Conservation (phyloP, 345 rosid species). For the Bruguiera gymnorhiza region DNA sequence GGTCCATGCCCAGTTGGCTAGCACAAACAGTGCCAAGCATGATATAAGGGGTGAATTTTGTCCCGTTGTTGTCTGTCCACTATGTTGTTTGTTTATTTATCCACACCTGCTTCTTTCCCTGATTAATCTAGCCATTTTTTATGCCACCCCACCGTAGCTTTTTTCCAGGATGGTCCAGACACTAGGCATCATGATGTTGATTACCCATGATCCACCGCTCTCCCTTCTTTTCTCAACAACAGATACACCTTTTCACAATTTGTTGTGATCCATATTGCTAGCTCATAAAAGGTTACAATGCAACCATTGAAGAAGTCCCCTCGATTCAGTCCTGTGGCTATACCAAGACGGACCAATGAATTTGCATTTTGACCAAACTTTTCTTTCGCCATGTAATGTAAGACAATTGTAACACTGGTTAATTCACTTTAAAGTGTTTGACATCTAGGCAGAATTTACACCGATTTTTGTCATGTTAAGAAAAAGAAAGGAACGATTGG, state of each 20-base stretch:
- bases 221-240: background rate
- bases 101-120: background rate
- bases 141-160: constrained; percentile 4
- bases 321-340: too few relatives aligned
- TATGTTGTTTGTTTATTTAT: background rate
- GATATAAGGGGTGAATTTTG: constrained; percentile 10
- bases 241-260: background rate
- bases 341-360: too few relatives aligned
- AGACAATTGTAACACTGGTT: background rate
- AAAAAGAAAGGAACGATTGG: constrained; percentile 1
- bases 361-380: background rate
- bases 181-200: background rate
- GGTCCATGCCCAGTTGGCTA: constrained; percentile 12
- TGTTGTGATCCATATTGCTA: too few relatives aligned
- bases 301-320: too few relatives aligned
- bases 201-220: background rate
- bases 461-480: background rate
- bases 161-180: constrained; percentile 15
- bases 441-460: background rate
- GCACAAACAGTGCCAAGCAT: constrained; percentile 9
- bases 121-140: background rate
- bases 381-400: background rate
- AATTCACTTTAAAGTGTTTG: background rate
- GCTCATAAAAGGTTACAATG: too few relatives aligned
- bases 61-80: constrained; percentile 15